Evolutionary conservation across 352 stramenopile genomes (phyloP), one percentile per base, ranked within the genome.

Genomic region (Phytophthora gonapodyides): DNA sequence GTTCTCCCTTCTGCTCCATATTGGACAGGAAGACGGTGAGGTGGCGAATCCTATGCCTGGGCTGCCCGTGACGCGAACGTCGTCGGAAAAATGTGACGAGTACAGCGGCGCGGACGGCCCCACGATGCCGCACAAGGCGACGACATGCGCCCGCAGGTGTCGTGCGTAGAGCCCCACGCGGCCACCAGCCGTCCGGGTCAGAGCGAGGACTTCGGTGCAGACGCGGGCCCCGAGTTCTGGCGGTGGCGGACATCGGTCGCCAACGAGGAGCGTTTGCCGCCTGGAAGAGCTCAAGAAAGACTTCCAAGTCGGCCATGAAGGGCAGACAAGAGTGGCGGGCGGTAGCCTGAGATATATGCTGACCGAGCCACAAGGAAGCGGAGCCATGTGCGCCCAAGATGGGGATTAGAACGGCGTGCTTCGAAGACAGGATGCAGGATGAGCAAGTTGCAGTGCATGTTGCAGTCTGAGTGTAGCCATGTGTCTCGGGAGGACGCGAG

Each of bases 31-130:
- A 27, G 24, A 5, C 24, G 24, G 4, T 6, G 24, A 27, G 47
- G 35, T 43, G 15, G 34, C 2, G 10, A 21, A 17, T 11, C 16
- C 16, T n/a, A 34, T 8, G 41, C 27, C 31, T 47, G 41, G 41
- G 13, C 19, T 33, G n/a, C 7, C 2, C 9, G 53, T 54, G 53
- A 47, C 46, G 54, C 43, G 54, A 47, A 36, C 12, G 33, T 30
- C 43, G 47, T 61, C 13, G 54, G 9, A 13, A 33, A 49, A 46
- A 56, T 64, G 44, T 57, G 56, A 64, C 45, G 56, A 33, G 33
- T 15, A 12, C 11, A 34, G 31, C 21, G 21, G 45, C 41, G 30
- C 27, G 41, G 43, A 13, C 35, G n/a, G 19, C 43, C 43, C 19
- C 38, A 19, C 17, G 3, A 9, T 12, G 5, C 30, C 42, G 33